Percentiles rank a stretch among this genome's conserved stretches.
Evolutionary conservation across 768 basidiomycete genomes (phyloP).

Genomic region (Phylloporus scabripes): DNA sequence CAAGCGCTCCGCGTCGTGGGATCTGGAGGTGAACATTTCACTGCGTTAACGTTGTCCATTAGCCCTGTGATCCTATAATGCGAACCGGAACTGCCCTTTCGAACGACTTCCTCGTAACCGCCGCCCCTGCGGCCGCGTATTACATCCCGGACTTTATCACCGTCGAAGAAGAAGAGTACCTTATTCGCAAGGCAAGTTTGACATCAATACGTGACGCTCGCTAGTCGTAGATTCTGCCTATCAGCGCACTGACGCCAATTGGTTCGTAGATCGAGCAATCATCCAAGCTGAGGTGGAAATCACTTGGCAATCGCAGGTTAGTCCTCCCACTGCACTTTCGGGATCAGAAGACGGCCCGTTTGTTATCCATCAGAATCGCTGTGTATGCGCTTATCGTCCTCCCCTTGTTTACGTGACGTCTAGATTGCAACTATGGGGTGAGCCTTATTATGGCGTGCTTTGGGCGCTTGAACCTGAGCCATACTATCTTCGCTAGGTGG

Average conservation of each 20-base stretch:
- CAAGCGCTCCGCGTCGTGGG: slow-evolving; percentile 17
- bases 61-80: slow-evolving; percentile 9
- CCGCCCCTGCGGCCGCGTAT: slow-evolving; percentile 38
- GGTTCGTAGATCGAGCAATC: slow-evolving; percentile 61
- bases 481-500: slow-evolving; percentile 46
- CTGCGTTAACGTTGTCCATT: neutral
- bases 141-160: slow-evolving; percentile 79
- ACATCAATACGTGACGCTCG: neutral
- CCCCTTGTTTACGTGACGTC: slow-evolving; percentile 1
- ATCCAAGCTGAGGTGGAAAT: slow-evolving; percentile 81
- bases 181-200: slow-evolving; percentile 63
- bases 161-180: slow-evolving; percentile 69
- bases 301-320: slow-evolving; percentile 27
- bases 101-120: slow-evolving; percentile 17
- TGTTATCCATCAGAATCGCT: no score
- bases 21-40: neutral
- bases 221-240: neutral
- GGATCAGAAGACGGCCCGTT: neutral
- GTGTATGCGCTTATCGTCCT: slow-evolving; percentile 1
- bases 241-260: slow-evolving; percentile 14
- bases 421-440: slow-evolving; percentile 75
- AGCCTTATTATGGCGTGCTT: slow-evolving; percentile 10
- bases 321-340: neutral
- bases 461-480: slow-evolving; percentile 1
- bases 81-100: slow-evolving; percentile 5